phyloP scores from a whole-genome alignment of 805 yeast genomes.

The Yamadazyma kitorensis region DNA sequence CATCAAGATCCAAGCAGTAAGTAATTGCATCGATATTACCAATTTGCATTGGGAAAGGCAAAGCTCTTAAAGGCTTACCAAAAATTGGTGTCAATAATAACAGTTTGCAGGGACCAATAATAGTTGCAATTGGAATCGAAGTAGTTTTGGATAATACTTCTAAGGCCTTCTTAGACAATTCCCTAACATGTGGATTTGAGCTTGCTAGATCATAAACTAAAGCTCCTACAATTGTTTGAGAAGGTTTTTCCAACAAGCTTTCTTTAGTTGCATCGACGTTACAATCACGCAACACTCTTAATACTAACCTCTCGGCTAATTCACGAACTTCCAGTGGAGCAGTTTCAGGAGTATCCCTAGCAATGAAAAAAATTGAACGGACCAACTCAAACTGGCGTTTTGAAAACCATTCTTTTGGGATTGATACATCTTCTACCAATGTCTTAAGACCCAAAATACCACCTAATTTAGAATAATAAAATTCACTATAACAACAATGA shows the following conservation, averaged over 20 bases:
- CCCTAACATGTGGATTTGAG: conserved; percentile 78
- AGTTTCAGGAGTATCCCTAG: conserved; percentile 85
- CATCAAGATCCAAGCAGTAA: conserved; percentile 77
- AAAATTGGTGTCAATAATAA: conserved; percentile 88
- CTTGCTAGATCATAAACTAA: conserved; percentile 91
- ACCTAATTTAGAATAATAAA: conserved; percentile 80
- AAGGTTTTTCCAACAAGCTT: conserved; percentile 64
- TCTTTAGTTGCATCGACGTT: conserved; percentile 58
- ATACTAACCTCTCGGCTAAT: conserved; percentile 66
- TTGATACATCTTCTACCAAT: conserved; percentile 61
- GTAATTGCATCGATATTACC: conserved; percentile 98
- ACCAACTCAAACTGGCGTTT: conserved; percentile 80
- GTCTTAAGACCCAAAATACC: conserved; percentile 83
- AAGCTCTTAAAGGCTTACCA: conserved; percentile 93
- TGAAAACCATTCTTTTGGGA: conserved; percentile 72
- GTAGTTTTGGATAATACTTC: conserved; percentile 67
- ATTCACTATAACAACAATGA: conserved; percentile 89
- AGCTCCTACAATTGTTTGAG: conserved; percentile 81
- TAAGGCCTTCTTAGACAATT: conserved; percentile 73
- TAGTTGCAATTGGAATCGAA: conserved; percentile 61
- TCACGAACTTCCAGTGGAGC: conserved; percentile 79
- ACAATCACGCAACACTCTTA: conserved; percentile 62
- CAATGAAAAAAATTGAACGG: conserved; percentile 82
- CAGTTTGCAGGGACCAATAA: conserved; percentile 80
- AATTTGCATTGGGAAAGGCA: conserved; percentile 98